phyloP scores from a whole-genome alignment of 2,329 filamentous ascomycete species.

The Penicillium sp. region DNA sequence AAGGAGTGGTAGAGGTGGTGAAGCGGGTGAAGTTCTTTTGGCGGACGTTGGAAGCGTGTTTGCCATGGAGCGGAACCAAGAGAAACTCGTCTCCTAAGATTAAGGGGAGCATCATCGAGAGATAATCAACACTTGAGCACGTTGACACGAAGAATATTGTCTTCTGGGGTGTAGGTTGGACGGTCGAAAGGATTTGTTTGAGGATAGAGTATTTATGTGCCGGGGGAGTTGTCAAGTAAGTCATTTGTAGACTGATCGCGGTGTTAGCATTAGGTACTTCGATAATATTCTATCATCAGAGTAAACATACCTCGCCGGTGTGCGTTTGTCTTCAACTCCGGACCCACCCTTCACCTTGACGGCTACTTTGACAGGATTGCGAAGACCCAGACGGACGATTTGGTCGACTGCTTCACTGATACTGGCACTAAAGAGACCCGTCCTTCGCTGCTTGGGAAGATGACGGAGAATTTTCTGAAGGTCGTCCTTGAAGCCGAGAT shows the following conservation, averaged over 20 bases:
- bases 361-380: constrained; percentile 92
- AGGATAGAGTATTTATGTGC: constrained; percentile 80
- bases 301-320: constrained; percentile 68
- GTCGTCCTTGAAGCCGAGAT: constrained; percentile 92
- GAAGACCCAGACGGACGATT: constrained; percentile 85
- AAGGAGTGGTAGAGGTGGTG: constrained; percentile 71
- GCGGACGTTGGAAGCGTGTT: constrained; percentile 84
- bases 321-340: constrained; percentile 80
- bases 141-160: constrained; percentile 92
- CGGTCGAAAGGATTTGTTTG: constrained; percentile 67
- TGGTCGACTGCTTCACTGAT: constrained; percentile 95
- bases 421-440: constrained; percentile 91
- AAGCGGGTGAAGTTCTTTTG: constrained; percentile 87
- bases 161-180: constrained; percentile 78
- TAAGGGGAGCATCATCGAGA: constrained; percentile 75
- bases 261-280: constrained; percentile 19
- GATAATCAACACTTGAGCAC: constrained; percentile 94
- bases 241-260: constrained; percentile 73
- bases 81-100: constrained; percentile 71
- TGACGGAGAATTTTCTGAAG: constrained; percentile 81
- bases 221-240: constrained; percentile 75
- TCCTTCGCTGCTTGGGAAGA: constrained; percentile 89
- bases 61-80: constrained; percentile 85
- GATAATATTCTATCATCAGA: neutral
- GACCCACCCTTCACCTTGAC: constrained; percentile 84